These are phyloP conservation scores for Nannochloris sp. DNA, from an alignment of 139 green algal species.

Conservation along the genomic window DNA sequence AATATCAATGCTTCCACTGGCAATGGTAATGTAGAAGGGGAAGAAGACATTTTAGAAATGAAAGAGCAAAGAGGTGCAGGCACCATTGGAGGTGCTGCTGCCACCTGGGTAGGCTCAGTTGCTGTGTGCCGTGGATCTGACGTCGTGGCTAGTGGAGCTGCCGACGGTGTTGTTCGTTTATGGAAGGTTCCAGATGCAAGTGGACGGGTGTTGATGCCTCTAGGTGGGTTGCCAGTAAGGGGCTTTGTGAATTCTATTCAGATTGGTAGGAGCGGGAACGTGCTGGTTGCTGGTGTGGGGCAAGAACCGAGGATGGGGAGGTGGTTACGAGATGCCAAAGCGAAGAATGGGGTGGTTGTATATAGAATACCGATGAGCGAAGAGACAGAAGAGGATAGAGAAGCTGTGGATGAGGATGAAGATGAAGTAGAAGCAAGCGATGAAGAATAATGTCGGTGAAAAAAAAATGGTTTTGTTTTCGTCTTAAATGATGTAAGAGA, in stretches of 20 bases:
- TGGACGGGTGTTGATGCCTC: conserved; percentile 16
- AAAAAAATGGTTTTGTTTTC: no score
- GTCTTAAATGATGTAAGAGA: no score
- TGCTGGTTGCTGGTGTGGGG: conserved; percentile 81
- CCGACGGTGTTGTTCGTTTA: conserved; percentile 77
- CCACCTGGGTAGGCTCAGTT: conserved; percentile 72
- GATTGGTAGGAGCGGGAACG: conserved; percentile 54
- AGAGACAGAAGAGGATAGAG: neutral
- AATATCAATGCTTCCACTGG: no score
- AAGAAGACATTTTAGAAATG: no score
- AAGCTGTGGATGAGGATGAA: neutral
- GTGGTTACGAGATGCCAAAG: conserved; percentile 63
- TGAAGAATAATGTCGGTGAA: no score
- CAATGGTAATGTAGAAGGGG: no score
- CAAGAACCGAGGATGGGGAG: conserved; percentile 89
- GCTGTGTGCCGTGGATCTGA: conserved; percentile 62
- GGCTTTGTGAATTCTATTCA: conserved; percentile 89
- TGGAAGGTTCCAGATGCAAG: conserved; percentile 45
- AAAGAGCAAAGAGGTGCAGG: conserved; percentile 20
- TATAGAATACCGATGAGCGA: conserved; percentile 39
- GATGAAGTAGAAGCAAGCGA: no score
- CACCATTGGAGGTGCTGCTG: conserved; percentile 25
- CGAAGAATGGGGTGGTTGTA: conserved; percentile 81
- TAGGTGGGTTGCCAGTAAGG: conserved; percentile 58
- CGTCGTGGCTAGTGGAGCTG: conserved; percentile 76